These are phyloP conservation scores for Umbelopsis vinacea DNA, from an alignment of 192 early-diverging fungal species.

Conservation along the genomic window DNA sequence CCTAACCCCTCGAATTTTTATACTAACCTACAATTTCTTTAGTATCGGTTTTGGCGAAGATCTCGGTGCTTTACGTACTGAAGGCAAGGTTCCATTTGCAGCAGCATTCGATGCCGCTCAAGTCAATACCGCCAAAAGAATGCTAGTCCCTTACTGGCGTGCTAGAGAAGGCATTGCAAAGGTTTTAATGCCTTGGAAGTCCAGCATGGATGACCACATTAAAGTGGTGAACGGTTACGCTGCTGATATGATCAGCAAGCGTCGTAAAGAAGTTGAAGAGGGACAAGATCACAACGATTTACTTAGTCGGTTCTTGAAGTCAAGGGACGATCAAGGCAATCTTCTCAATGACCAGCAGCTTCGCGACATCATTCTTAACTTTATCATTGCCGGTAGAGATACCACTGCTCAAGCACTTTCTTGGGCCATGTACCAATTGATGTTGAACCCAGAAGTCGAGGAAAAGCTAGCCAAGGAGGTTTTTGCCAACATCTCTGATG, in stretches of 20 bases:
- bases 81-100: slow-evolving; percentile 52
- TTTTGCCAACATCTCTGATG: slow-evolving; percentile 19
- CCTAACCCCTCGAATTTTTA: neutral
- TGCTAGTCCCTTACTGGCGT: slow-evolving; percentile 26
- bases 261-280: slow-evolving; percentile 28
- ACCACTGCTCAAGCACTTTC: slow-evolving; percentile 55
- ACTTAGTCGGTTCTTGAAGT: slow-evolving; percentile 37
- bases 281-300: slow-evolving; percentile 31
- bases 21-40: neutral
- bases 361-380: slow-evolving; percentile 40
- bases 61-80: slow-evolving; percentile 42
- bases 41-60: slow-evolving; percentile 52
- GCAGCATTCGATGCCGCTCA: slow-evolving; percentile 54
- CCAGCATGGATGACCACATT: slow-evolving; percentile 24
- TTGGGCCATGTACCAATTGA: slow-evolving; percentile 51
- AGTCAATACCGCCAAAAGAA: slow-evolving; percentile 29
- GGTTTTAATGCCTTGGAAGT: slow-evolving; percentile 20
- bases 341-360: slow-evolving; percentile 34
- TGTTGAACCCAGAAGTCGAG: slow-evolving; percentile 45
- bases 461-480: slow-evolving; percentile 46
- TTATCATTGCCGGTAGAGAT: slow-evolving; percentile 49
- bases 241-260: slow-evolving; percentile 27
- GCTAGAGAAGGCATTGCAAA: slow-evolving; percentile 8
- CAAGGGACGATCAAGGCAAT: slow-evolving; percentile 32
- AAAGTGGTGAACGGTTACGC: slow-evolving; percentile 33